Base-by-base conservation (phyloP, 75 land plant genomes). In the Chamaecyparis obtusa region DNA sequence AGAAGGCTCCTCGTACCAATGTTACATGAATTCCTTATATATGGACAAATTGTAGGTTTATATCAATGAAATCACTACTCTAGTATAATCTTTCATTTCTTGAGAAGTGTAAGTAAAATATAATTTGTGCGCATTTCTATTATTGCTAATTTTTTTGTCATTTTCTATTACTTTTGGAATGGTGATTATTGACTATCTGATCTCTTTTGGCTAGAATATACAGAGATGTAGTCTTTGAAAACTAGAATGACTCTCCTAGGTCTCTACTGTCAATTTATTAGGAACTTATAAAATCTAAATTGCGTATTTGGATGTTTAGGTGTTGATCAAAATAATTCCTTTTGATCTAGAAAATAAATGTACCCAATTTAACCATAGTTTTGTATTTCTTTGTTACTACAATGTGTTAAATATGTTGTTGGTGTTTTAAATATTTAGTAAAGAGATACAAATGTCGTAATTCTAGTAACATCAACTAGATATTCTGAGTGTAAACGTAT, bases 271-370 rank as follows among this genome's bases (percentile, higher is more conserved):
- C 91, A 76, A 83, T 96, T 16, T 97, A 97, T 88, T 88, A 85
- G 32, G 95, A 97, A 86, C 95, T 97, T 30, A 94, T 97, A 49
- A 46, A 72, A 44, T 82, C 88, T 27, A 94, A 95, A n/a, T 90
- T 96, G 78, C 93, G 92, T 10, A 95, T 97, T 44, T 97, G 99
- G 99, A 54, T 97, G 54, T 95, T 93, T 94, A 97, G 98, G 99
- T 96, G 78, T 15, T 5, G 75, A 49, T 44, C n/a, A 9, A 32
- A 9, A 44, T 46, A 1, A 27, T 80, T 44, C 7, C 83, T 80
- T 44, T 80, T 30, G 6, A 37, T 77, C 24, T 11, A 9, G 24
- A 44, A 27, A 24, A 37, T 9, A 19, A 69, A 69, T n/a, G 15
- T 32, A 51, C 89, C 57, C 16, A 77, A 57, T 41, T 57, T 8